phyloP scores from a whole-genome alignment of 345 rosid species.

The Salix purpurea region DNA sequence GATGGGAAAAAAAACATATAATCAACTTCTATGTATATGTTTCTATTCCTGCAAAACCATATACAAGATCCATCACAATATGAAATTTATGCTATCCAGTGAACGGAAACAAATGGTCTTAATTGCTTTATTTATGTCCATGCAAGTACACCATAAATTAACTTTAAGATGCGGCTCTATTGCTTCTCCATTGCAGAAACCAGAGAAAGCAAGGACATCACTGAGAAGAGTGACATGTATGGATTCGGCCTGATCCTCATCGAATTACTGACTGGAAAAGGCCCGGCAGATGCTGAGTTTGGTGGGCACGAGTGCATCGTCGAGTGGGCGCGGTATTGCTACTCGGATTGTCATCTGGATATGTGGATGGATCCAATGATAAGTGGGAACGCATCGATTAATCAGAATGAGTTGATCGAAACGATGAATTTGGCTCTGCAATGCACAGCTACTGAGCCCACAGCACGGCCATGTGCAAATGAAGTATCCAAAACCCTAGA shows the following conservation, averaged over 20 bases:
- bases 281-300: conserved; percentile 53
- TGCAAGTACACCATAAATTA: background rate
- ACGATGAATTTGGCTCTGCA: conserved; percentile 67
- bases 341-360: conserved; percentile 58
- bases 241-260: conserved; percentile 68
- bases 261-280: conserved; percentile 63
- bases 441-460: conserved; percentile 63
- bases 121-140: background rate
- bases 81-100: background rate
- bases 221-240: conserved; percentile 61
- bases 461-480: conserved; percentile 55
- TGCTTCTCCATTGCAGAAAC: conserved; percentile 38
- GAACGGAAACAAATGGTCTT: background rate
- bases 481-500: conserved; percentile 47
- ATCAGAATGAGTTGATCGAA: conserved; percentile 44
- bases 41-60: too few species aligned
- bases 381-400: conserved; percentile 20
- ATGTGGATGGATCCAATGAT: conserved; percentile 64
- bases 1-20: too few species aligned
- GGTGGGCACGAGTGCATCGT: conserved; percentile 48
- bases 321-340: conserved; percentile 74
- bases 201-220: conserved; percentile 43
- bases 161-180: background rate
- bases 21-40: background rate
- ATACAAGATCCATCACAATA: background rate